Base-by-base conservation (phyloP, 495 filamentous ascomycete genomes). In the Bombardia bombarda region DNA sequence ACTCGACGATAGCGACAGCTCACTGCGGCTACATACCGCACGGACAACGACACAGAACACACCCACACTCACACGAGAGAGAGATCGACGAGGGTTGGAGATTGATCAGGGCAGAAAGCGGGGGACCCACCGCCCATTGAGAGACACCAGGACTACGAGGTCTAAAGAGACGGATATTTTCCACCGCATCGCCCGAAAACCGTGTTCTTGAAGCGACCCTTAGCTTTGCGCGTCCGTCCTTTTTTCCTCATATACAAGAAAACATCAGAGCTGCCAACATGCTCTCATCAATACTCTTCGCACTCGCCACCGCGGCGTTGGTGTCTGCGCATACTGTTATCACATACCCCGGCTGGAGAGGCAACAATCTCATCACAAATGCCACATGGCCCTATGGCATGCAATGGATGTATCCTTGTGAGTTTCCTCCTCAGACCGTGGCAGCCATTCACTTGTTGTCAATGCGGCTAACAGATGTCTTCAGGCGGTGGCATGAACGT, bases 381-480 rank as follows among this genome's bases (percentile, higher is more conserved):
- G 77, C 77, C 4, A 76, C 77, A 5, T 93, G 77, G 56, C 90
- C 89, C 3, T 95, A 86, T 53, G 92, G 93, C 66, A 90, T 95
- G 87, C 85, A 95, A 68, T 97, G 92, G 90, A 81, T 83, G 62
- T 99, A 96, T 73, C 92, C 93, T 65, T 99, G 92, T 98, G 69
- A 72, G 86, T 69, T n/a, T n/a, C n/a, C n/a, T n/a, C n/a, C n/a
- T n/a, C n/a, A n/a, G n/a, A n/a, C n/a, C n/a, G n/a, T n/a, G n/a
- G n/a, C n/a, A n/a, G n/a, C n/a, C n/a, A n/a, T n/a, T n/a, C n/a
- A n/a, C n/a, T n/a, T n/a, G n/a, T n/a, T n/a, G n/a, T n/a, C n/a
- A n/a, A n/a, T n/a, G n/a, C n/a, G n/a, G n/a, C n/a, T n/a, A n/a
- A n/a, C n/a, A n/a, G n/a, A n/a, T 26, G 20, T 18, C 12, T 2